Base-by-base conservation (phyloP, 306 rosid genomes). In the Pachyrhizus erosus region DNA sequence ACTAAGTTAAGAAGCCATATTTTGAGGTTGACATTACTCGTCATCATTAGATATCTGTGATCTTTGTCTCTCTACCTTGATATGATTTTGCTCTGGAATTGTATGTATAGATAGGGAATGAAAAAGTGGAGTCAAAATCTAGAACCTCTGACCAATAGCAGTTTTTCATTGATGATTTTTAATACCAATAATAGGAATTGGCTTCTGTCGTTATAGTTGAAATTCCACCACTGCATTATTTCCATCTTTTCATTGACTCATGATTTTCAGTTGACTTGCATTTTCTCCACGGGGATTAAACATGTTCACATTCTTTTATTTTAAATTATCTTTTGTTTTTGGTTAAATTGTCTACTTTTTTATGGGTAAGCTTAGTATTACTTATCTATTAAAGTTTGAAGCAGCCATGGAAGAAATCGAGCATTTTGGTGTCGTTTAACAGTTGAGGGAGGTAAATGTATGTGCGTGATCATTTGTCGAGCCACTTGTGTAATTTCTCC, bases 1-100 rank as follows among this genome's bases (percentile, higher is more conserved):
- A 74, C 27, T 12, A 80, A 67, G 82, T 64, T 62, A 34, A 86
- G 75, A 8, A 76, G 46, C 78, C 87, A 79, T 57, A 51, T 49
- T 27, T 62, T 83, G 62, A 78, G 86, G 66, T 48, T 65, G 27
- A 67, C 42, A 15, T 27, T 49, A 42, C 8, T 62, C 12, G 26
- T 76, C 89, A 82, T 91, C 77, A 39, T 87, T 81, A 57, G 27
- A 52, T 80, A 5, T 40, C 21, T 55, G 4, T 43, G 24, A 1
- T 79, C 5, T 31, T 71, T 64, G 43, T 69, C 31, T 23, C 48
- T 37, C 10, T n/a, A 51, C n/a, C 27, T 65, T 73, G 54, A 12
- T 52, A 48, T 70, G 31, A 33, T 66, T 67, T 3, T 66, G 26
- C 8, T 66, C 3, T n/a, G 7, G 7, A 65, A 65, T 31, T 29